phyloP scores from a whole-genome alignment of 78 protist species.

The Capsaspora owczarzaki region DNA sequence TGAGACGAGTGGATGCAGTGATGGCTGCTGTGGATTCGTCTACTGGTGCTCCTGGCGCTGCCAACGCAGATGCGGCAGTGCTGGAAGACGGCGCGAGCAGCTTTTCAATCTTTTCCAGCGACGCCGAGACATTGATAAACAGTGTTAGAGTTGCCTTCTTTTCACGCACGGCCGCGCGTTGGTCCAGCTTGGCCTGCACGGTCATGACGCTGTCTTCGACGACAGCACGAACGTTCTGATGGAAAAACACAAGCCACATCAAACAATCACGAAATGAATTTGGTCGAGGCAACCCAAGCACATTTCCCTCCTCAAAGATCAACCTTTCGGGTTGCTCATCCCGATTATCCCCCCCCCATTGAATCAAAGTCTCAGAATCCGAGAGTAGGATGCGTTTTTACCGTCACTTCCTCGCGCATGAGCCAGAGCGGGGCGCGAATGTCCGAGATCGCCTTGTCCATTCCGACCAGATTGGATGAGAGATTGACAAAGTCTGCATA shows the following conservation, averaged over 20 bases:
- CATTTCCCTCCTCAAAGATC: no score
- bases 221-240: no score
- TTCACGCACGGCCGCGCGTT: not conserved
- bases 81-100: not conserved
- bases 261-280: no score
- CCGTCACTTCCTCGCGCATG: not conserved
- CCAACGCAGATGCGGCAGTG: not conserved
- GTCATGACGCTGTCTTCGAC: no score
- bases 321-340: no score
- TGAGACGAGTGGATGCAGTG: not conserved
- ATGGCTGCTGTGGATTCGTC: not conserved
- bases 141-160: not conserved
- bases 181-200: not conserved
- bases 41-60: not conserved
- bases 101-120: not conserved
- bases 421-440: not conserved
- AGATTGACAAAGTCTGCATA: constrained; percentile 37
- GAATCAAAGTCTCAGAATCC: no score
- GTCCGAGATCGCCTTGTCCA: constrained; percentile 9
- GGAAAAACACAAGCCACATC: no score
- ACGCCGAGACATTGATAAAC: not conserved
- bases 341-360: no score
- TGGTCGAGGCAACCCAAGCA: no score
- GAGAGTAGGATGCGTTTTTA: no score
- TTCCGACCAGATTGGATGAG: constrained; percentile 29